A percentile compares a stretch with the other conserved stretches of the same genome.
Evolutionary conservation across 352 stramenopile genomes (phyloP).

Genomic region (Globisporangium alternatum): DNA sequence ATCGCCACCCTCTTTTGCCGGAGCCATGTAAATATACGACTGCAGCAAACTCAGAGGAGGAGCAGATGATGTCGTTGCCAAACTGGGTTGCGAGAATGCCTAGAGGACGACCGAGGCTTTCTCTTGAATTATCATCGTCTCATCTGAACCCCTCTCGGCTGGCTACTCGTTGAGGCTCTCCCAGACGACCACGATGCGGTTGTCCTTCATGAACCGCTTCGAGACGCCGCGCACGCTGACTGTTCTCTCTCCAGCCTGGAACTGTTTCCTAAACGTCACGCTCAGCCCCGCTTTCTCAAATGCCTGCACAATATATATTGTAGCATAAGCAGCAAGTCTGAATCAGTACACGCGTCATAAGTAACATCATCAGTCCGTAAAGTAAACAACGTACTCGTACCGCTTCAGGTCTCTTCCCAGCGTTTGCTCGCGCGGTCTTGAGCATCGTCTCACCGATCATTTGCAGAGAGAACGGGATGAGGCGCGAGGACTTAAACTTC

Average conservation of each 20-base stretch:
- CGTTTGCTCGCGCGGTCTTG: neutral
- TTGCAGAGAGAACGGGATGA: constrained; percentile 9
- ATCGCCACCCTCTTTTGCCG: neutral
- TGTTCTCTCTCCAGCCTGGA: neutral
- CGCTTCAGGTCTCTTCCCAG: neutral
- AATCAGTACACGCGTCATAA: too few species aligned
- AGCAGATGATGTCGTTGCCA: too few species aligned
- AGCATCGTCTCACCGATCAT: constrained; percentile 10
- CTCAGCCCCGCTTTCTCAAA: neutral
- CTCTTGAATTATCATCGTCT: constrained; percentile 8
- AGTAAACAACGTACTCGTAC: neutral
- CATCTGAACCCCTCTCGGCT: neutral
- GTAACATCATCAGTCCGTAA: too few species aligned
- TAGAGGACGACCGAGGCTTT: constrained; percentile 18
- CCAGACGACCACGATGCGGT: constrained; percentile 14
- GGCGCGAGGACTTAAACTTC: constrained; percentile 10
- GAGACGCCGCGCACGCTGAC: constrained; percentile 8
- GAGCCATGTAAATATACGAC: constrained; percentile 12
- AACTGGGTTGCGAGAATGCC: too few species aligned
- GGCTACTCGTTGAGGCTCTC: constrained; percentile 10
- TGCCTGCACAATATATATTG: neutral
- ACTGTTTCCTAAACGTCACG: constrained; percentile 13
- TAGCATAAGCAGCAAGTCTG: too few species aligned
- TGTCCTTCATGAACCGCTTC: constrained; percentile 10
- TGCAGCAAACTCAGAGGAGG: constrained; percentile 15